Base-by-base conservation (phyloP, 225 moss, liverwort and hornwort genomes). In the Polytrichum commune region DNA sequence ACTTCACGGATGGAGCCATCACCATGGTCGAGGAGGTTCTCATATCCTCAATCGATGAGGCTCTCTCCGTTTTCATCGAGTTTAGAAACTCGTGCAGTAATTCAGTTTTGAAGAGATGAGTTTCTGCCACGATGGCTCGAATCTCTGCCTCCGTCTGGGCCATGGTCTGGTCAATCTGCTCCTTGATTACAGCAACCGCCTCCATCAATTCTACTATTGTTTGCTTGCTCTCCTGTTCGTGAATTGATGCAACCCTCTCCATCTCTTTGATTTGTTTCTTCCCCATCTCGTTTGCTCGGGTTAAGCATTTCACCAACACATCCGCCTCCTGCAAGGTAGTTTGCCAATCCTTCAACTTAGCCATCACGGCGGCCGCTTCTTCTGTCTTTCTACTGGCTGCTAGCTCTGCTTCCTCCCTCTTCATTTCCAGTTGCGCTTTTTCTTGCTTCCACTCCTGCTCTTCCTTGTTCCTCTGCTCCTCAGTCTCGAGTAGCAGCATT, bases 221-320 rank as follows among this genome's bases (percentile, higher is more conserved):
- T 46, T 71, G 64, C 57, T 76, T 61, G 13, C 55, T 62, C 53
- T 71, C 62, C 67, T 53, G 46, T 56, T 68, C 72, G 62, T 82
- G 70, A 22, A 66, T 63, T 7, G 72, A 79, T 56, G 74, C 75
- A 5, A 79, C 62, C 0, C 67, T 71, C 28, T 65, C 65, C 7
- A 6, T 65, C 18, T 65, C 30, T 75, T 78, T 74, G 70, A 81
- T 57, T 75, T 74, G 67, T 62, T 72, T 85, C 88, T 83, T 86
- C 13, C 85, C 85, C 71, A 64, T 86, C 83, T 96, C 95, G 66
- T 93, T 91, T 46, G 89, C 93, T 73, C 77, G 67, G 19, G 93
- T 88, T 6, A 96, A 85, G 6, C 88, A 76, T 76, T 90, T 85
- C 57, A 96, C 82, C 38, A 93, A 82, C 62, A 62, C 54, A 54